Base-by-base conservation (phyloP, 140 eudicot genomes). In the Anethum foeniculum region DNA sequence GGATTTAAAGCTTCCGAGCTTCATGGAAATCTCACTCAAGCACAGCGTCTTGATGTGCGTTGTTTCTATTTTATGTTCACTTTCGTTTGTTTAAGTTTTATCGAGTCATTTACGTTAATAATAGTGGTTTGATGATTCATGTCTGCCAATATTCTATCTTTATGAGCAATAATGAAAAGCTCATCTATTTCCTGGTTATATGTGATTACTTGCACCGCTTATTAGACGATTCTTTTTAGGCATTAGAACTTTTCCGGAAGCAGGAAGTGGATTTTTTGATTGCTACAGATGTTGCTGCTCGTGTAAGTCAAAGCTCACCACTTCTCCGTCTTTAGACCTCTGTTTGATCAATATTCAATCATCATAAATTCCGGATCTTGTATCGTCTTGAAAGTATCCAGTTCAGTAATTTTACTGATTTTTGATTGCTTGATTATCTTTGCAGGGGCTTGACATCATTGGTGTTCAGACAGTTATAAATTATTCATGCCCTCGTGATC, bases 1-100 rank as follows among this genome's bases (percentile, higher is more conserved):
- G 98, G 97, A 69, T 81, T 90, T 27, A 94, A 94, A 86, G 98
- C 98, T 81, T 95, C 98, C 28, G 98, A 94, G 75, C 96, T 94
- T 80, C 98, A 94, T 84, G 96, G 92, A 71, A 87, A 90, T 82
- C 97, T 90, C 80, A 94, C 98, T 34, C 98, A 94, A 88, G 92
- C 93, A 68, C 98, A 94, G 75, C 98, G 98, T 82, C 89, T 92
- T 64, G 97, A 88, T 88, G 97, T 93, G 79, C 84, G 91, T 83
- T 68, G 27, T 69, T 47, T 47, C 25, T 18, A 19, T 60, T 46
- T 39, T 11, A 38, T 7, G 30, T 10, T 36, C 16, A 18, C 49
- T 43, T 74, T 74, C 13, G 5, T 44, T 44, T 19, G 54, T 14
- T 74, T 10, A 74, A 11, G 56, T 38, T 82, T 27, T 52, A 75